These are phyloP conservation scores for Aspergillus costaricaensis DNA, from an alignment of 2,329 filamentous ascomycete species.

Conservation along the genomic window DNA sequence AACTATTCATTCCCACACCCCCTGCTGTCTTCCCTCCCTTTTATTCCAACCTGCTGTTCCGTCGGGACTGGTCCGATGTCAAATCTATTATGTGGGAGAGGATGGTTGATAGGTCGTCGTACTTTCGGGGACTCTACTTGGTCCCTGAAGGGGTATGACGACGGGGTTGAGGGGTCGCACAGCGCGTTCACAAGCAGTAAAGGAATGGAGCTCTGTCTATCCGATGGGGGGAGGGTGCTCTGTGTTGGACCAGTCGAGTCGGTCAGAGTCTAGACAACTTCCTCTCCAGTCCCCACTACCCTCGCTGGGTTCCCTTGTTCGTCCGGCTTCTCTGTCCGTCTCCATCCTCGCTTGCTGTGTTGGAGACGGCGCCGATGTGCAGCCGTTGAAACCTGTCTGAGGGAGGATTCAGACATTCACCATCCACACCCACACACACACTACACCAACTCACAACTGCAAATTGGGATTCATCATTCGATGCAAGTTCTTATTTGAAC, in stretches of 20 bases:
- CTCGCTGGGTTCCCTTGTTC: constrained; percentile 6
- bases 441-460: neutral
- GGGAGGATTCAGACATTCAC: neutral
- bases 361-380: constrained; percentile 12
- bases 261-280: constrained; percentile 25
- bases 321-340: neutral
- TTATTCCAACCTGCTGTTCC: neutral
- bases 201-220: constrained; percentile 8
- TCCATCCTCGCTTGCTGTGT: constrained; percentile 5
- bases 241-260: constrained; percentile 25
- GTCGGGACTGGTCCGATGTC: constrained; percentile 9
- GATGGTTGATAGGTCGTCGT: constrained; percentile 22
- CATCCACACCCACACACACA: neutral
- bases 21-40: neutral
- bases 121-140: constrained; percentile 13
- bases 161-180: constrained; percentile 12
- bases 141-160: constrained; percentile 7
- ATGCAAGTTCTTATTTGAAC: neutral
- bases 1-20: neutral
- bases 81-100: neutral
- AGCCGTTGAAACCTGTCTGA: constrained; percentile 7
- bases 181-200: neutral
- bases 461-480: neutral
- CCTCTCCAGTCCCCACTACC: neutral
- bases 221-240: constrained; percentile 12